Percentiles rank a stretch among this genome's conserved stretches.
Conservation (phyloP, 2,329 filamentous ascomycete genomes). For the Ilyonectria destructans region DNA sequence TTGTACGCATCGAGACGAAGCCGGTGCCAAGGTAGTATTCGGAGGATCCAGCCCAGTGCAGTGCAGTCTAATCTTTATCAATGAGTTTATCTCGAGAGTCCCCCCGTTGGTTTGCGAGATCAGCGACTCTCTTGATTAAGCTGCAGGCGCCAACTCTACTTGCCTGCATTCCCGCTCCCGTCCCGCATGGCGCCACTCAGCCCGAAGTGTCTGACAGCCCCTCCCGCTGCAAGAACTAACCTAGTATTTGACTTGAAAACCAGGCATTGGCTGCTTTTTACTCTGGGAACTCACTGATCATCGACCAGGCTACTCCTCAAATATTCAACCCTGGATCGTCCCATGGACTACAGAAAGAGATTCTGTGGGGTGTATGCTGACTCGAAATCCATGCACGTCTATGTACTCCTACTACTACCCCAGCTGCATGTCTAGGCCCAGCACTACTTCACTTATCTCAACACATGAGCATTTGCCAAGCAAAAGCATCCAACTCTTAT, state of each 20-base stretch:
- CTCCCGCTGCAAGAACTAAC: not conserved
- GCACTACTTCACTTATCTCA: too few species aligned
- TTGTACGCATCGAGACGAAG: not conserved
- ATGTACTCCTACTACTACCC: too few species aligned
- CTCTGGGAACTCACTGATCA: not conserved
- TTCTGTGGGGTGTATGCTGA: too few species aligned
- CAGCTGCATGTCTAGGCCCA: too few species aligned
- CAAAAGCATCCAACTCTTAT: not conserved
- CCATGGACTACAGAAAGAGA: not conserved
- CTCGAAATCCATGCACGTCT: too few species aligned
- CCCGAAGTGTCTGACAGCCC: not conserved
- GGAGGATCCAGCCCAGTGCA: not conserved
- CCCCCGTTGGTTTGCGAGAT: not conserved
- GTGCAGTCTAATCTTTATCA: not conserved
- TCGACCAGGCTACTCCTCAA: not conserved
- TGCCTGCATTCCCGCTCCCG: not conserved
- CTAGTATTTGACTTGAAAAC: not conserved
- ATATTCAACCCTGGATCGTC: not conserved
- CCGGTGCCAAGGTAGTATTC: not conserved
- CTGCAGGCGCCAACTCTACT: not conserved
- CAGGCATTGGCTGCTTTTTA: not conserved
- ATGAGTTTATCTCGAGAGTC: not conserved
- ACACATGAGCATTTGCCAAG: not conserved
- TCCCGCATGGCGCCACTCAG: conserved; percentile 3
- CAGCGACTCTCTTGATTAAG: not conserved